Conservation (phyloP, 371 early-diverging fungal genomes). For the Mortierella sp. region DNA sequence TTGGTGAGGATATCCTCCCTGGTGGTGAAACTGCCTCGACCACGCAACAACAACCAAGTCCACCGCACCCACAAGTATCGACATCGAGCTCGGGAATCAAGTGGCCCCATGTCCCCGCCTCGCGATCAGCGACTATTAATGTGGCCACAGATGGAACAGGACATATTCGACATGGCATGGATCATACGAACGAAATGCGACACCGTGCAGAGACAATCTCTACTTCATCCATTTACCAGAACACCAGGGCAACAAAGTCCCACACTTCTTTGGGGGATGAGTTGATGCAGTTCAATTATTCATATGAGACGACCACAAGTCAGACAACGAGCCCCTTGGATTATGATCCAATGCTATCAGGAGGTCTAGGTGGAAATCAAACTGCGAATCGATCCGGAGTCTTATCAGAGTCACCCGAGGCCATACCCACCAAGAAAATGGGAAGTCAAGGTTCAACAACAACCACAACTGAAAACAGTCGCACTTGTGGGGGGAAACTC, state of each 20-base stretch:
- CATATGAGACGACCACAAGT: conserved; percentile 16
- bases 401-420: conserved; percentile 14
- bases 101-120: conserved; percentile 14
- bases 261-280: conserved; percentile 38
- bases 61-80: neutral
- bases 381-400: neutral
- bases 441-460: too few species aligned
- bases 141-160: neutral
- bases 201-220: conserved; percentile 19
- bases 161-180: conserved; percentile 33
- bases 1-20: conserved; percentile 58
- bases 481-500: conserved; percentile 2
- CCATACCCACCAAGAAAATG: neutral
- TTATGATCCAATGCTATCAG: conserved; percentile 35
- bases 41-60: conserved; percentile 2
- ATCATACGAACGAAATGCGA: conserved; percentile 28
- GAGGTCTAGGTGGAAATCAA: neutral
- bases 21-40: conserved; percentile 13
- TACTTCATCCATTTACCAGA: conserved; percentile 13
- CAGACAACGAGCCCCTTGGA: conserved; percentile 3
- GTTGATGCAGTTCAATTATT: conserved; percentile 32
- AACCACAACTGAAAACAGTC: conserved; percentile 1
- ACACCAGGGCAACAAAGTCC: conserved; percentile 12
- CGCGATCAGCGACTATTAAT: conserved; percentile 36
- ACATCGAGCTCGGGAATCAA: neutral